Base-by-base conservation (phyloP, 805 yeast genomes). In the Yarrowia sp. region DNA sequence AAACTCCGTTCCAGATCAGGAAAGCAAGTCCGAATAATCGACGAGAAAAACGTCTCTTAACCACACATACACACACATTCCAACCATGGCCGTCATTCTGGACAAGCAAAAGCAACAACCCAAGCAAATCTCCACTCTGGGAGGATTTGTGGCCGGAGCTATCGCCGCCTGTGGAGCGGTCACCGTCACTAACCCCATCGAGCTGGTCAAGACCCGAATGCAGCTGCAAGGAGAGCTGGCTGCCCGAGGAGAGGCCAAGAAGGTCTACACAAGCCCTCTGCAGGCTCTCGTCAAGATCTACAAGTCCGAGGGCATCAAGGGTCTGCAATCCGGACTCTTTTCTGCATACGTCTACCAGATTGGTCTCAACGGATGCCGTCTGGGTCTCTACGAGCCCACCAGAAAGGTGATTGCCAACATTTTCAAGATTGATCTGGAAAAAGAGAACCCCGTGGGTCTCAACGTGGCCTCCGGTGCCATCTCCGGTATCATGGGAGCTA, bases 81-180 rank as follows among this genome's bases (percentile, higher is more conserved):
- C 6, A 24, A 56, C 3, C 63, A 56, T 56, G 63, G 20, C 47
- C 49, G 63, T 8, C 39, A 34, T 12, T 17, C 20, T 50, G 39
- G 43, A 36, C 17, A 38, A 52, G 33, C 24, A 42, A 19, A 33
- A 42, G 19, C 15, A 55, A 12, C 36, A 10, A n/a, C 64, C 64
- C 49, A 42, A 58, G 64, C 64, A 61, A 20, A 61, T 61, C 36
- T 61, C 66, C 33, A 64, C 67, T 10, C 42, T 82, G 13, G 96
- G 96, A 20, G 96, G 97, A 1, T 92, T 93, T 73, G 74, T 87
- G 6, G 97, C 97, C 4, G 98, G 97, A 68, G 97, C 95, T 9
- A 69, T 90, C 15, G 99, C 99, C 2, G 98, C 98, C 2, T 93
- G 98, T 81, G 95, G 96, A 67, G 98, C 99, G 0, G 99, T 95